These are phyloP conservation scores for Chlorella sorokiniana DNA, from an alignment of 139 green algal genomes.

Conservation along the genomic window DNA sequence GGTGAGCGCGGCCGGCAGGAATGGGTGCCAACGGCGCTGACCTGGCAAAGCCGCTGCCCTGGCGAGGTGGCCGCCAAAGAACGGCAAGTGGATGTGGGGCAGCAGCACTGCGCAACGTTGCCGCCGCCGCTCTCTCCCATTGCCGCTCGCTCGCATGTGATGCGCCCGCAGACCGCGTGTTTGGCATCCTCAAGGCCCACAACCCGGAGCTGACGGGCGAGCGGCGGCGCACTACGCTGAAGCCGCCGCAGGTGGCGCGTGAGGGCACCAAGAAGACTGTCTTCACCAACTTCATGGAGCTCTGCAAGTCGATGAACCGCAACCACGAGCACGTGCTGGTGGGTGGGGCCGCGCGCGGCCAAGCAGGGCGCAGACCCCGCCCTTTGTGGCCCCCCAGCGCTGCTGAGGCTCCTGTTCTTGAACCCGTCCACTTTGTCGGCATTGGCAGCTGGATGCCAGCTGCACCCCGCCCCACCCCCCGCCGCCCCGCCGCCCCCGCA, in stretches of 20 bases:
- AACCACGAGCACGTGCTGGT: conserved; percentile 75
- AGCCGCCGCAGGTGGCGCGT: conserved; percentile 95
- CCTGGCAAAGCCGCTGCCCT: too few relatives aligned
- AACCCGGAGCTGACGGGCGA: conserved; percentile 98
- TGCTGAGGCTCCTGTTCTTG: too few relatives aligned
- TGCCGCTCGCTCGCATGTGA: not conserved
- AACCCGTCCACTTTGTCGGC: too few relatives aligned
- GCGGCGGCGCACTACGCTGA: conserved; percentile 92
- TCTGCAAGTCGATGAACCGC: conserved; percentile 92
- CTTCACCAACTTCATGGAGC: conserved; percentile 99
- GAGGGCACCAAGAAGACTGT: conserved; percentile 99
- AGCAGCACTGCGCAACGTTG: not conserved
- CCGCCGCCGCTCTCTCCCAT: not conserved
- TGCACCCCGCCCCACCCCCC: conserved; percentile 60
- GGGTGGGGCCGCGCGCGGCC: too few relatives aligned
- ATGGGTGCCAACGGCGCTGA: too few relatives aligned
- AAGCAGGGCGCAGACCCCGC: too few relatives aligned
- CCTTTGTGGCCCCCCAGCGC: too few relatives aligned
- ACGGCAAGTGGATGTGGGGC: too few relatives aligned
- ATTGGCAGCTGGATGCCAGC: too few relatives aligned
- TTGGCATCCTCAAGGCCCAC: conserved; percentile 92
- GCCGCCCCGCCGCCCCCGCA: conserved; percentile 24
- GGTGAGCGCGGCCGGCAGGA: conserved; percentile 36
- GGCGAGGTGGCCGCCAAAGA: too few relatives aligned
- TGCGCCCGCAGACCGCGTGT: conserved; percentile 84